phyloP scores from a whole-genome alignment of 2,329 filamentous ascomycete species.

The Beauveria pseudobassiana region DNA sequence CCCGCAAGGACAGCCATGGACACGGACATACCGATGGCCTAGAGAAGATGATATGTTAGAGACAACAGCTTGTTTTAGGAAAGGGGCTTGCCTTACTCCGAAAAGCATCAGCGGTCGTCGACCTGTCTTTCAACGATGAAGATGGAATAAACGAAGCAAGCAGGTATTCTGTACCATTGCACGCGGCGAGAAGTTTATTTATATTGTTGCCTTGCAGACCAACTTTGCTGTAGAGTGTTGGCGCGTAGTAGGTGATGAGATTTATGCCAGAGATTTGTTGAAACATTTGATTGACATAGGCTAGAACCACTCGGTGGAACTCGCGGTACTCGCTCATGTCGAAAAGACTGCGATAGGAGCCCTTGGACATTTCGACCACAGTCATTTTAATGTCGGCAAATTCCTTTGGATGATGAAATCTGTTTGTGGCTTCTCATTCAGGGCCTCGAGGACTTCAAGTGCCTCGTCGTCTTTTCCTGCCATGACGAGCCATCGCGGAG shows the following conservation, averaged over 20 bases:
- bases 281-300: constrained; percentile 51
- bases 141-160: constrained; percentile 6
- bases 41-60: background rate
- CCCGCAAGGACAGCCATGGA: constrained; percentile 12
- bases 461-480: constrained; percentile 22
- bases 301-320: constrained; percentile 46
- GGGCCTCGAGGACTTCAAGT: constrained; percentile 41
- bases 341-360: constrained; percentile 49
- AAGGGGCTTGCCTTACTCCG: background rate
- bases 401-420: constrained; percentile 1
- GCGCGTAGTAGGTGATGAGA: constrained; percentile 22
- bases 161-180: constrained; percentile 20
- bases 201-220: constrained; percentile 8
- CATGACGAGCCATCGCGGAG: constrained; percentile 25
- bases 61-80: background rate
- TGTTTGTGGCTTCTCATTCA: constrained; percentile 9
- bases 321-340: constrained; percentile 49
- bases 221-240: constrained; percentile 15
- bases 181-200: constrained; percentile 12
- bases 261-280: constrained; percentile 26
- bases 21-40: constrained; percentile 8
- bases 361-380: constrained; percentile 31
- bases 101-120: constrained; percentile 8
- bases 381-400: constrained; percentile 4
- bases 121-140: constrained; percentile 7